A percentile compares a stretch with the other conserved stretches of the same genome.
These are phyloP conservation scores for Ilyonectria mors-panacis DNA, from an alignment of 2,329 filamentous ascomycete genomes.

Conservation along the genomic window DNA sequence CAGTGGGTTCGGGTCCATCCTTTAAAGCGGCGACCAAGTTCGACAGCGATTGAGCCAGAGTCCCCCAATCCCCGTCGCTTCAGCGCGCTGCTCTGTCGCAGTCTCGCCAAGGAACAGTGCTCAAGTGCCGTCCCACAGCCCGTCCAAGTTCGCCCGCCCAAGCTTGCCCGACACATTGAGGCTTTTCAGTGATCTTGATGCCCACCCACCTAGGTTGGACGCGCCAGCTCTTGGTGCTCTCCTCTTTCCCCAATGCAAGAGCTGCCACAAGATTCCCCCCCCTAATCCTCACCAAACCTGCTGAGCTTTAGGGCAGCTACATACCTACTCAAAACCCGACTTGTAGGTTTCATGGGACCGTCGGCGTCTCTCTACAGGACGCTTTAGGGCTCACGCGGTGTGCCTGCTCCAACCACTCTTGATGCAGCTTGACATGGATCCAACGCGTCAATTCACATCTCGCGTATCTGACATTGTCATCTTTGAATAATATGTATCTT, in stretches of 20 bases:
- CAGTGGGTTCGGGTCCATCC: neutral
- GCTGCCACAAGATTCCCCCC: neutral
- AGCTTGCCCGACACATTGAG: neutral
- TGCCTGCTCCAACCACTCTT: neutral
- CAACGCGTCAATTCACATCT: neutral
- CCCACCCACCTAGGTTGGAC: neutral
- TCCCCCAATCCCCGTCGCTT: neutral
- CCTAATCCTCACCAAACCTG: neutral
- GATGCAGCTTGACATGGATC: neutral
- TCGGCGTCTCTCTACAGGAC: neutral
- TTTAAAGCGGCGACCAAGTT: constrained; percentile 14
- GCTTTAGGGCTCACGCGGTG: neutral
- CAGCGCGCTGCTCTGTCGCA: neutral
- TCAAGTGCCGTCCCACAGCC: neutral
- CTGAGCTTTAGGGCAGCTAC: neutral
- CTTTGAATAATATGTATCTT: neutral
- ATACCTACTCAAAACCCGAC: neutral
- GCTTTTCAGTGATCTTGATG: neutral
- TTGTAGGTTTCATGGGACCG: neutral
- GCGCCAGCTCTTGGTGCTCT: neutral
- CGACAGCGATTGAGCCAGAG: neutral
- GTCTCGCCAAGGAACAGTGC: neutral
- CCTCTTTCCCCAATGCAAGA: neutral
- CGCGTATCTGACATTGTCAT: neutral
- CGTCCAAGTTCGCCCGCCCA: neutral